These are phyloP conservation scores for Xylona heveae DNA, from an alignment of 495 filamentous ascomycete genomes.

Conservation along the genomic window DNA sequence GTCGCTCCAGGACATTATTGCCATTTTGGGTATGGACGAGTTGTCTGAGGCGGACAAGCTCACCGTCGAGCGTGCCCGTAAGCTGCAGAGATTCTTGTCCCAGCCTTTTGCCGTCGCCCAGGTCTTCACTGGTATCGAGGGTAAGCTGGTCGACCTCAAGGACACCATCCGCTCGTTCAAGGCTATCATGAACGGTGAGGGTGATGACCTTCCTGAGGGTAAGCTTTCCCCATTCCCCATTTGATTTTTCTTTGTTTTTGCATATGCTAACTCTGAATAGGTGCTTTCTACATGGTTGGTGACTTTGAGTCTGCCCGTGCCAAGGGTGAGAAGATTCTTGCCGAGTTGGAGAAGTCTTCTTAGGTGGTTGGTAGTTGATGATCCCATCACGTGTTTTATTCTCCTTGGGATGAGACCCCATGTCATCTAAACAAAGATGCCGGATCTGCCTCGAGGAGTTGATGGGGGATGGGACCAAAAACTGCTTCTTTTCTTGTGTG, in stretches of 20 bases:
- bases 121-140: slow-evolving; percentile 97
- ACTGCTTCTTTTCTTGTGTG: no score
- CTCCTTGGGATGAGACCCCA: no score
- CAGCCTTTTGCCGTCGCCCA: slow-evolving; percentile 98
- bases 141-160: slow-evolving; percentile 90
- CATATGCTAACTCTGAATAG: slow-evolving; percentile 9
- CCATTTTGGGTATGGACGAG: slow-evolving; percentile 99
- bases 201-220: slow-evolving; percentile 86
- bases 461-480: no score
- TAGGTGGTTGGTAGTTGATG: no score
- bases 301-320: slow-evolving; percentile 77
- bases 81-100: slow-evolving; percentile 97
- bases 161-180: slow-evolving; percentile 96
- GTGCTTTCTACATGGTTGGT: slow-evolving; percentile 96
- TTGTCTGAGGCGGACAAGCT: slow-evolving; percentile 97
- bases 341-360: slow-evolving; percentile 72
- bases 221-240: slow-evolving; percentile 9
- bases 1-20: slow-evolving; percentile 99
- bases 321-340: slow-evolving; percentile 99
- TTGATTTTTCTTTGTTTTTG: slow-evolving; percentile 5
- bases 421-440: no score
- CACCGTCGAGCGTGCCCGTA: slow-evolving; percentile 98
- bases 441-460: no score
- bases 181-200: slow-evolving; percentile 87
- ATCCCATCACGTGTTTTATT: no score